These are phyloP conservation scores for Daedaleopsis sinensis DNA, from an alignment of 768 basidiomycete genomes.

Conservation along the genomic window DNA sequence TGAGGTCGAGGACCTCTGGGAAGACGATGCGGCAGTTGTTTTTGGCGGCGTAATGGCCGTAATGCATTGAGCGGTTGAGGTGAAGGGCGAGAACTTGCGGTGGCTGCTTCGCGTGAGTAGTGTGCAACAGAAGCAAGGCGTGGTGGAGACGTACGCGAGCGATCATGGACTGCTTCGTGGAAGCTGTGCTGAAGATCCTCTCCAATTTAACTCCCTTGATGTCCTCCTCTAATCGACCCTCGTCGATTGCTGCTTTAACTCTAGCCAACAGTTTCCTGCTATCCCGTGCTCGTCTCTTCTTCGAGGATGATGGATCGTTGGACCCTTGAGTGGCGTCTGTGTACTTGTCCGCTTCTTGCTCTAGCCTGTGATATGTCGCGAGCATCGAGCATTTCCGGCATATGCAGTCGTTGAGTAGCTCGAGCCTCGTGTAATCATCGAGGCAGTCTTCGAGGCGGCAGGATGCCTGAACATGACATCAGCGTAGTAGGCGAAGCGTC, in stretches of 20 bases:
- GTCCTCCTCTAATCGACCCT: constrained; percentile 83
- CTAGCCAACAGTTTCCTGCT: constrained; percentile 63
- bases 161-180: constrained; percentile 91
- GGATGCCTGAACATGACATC: constrained; percentile 45
- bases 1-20: constrained; percentile 87
- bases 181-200: constrained; percentile 70
- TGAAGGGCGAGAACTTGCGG: constrained; percentile 87
- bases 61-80: constrained; percentile 89
- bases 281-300: constrained; percentile 77
- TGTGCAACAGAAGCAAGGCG: background rate
- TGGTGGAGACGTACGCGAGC: constrained; percentile 66
- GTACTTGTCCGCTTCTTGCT: constrained; percentile 64
- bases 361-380: constrained; percentile 70
- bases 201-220: constrained; percentile 81
- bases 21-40: constrained; percentile 82
- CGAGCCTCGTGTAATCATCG: constrained; percentile 85
- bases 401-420: constrained; percentile 87
- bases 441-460: constrained; percentile 84
- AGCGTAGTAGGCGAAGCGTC: constrained; percentile 2
- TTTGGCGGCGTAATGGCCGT: constrained; percentile 76
- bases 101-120: constrained; percentile 49
- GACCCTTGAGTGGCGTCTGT: constrained; percentile 33
- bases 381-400: constrained; percentile 90
- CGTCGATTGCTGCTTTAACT: constrained; percentile 65
- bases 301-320: constrained; percentile 60